phyloP scores from a whole-genome alignment of 2,329 filamentous ascomycete species.

The Fusarium gaditjirri region DNA sequence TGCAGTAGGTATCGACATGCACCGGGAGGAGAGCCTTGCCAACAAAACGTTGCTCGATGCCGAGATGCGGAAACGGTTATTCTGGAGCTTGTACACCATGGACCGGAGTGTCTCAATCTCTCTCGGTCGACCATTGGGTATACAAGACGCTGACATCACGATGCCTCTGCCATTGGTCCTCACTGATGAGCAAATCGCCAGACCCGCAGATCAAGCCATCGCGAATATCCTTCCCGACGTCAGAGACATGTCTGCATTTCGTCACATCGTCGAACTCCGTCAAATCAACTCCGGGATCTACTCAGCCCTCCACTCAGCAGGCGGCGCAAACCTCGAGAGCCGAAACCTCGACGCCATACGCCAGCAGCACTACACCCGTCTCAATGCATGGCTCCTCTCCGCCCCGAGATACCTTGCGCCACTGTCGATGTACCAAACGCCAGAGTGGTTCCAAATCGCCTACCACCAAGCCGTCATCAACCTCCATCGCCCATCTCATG shows the following conservation, averaged over 20 bases:
- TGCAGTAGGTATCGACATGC: conserved; percentile 37
- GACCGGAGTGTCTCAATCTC: conserved; percentile 39
- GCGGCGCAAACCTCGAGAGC: conserved; percentile 25
- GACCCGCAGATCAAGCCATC: conserved; percentile 22
- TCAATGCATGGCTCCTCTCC: conserved; percentile 36
- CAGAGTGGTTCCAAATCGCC: conserved; percentile 41
- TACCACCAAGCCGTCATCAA: conserved; percentile 41
- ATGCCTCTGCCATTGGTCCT: conserved; percentile 28
- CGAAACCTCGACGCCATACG: conserved; percentile 32
- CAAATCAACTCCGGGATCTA: conserved; percentile 37
- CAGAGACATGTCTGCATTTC: conserved; percentile 38
- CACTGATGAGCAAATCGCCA: conserved; percentile 29
- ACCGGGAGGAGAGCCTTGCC: conserved; percentile 29
- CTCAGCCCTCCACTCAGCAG: conserved; percentile 36
- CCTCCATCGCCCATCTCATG: conserved; percentile 36
- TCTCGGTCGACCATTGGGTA: conserved; percentile 29
- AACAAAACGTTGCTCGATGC: conserved; percentile 27
- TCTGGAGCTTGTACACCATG: conserved; percentile 41
- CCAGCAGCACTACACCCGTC: conserved; percentile 35
- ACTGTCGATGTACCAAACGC: conserved; percentile 40
- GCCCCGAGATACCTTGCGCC: conserved; percentile 37
- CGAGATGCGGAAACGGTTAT: conserved; percentile 37
- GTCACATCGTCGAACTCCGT: conserved; percentile 34
- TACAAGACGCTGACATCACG: conserved; percentile 38
- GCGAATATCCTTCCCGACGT: conserved; percentile 28